Base-by-base conservation (phyloP, 768 basidiomycete species). In the Coprinopsis cinerea region DNA sequence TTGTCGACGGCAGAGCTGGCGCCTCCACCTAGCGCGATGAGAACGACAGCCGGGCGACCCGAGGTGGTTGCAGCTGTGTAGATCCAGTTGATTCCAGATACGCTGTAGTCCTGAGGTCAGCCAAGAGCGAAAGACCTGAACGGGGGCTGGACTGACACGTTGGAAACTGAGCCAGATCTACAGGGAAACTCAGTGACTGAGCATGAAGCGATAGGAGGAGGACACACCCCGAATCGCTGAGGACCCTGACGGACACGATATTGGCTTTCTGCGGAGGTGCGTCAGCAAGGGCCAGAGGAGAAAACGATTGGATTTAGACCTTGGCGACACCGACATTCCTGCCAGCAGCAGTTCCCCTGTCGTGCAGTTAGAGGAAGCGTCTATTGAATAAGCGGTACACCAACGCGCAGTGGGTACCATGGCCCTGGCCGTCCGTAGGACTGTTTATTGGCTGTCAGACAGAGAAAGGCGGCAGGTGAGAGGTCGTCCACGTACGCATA, bases 201-300 rank as follows among this genome's bases (percentile, higher is more conserved):
- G 24, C 9, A 13, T 5, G 18, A 6, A 4, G 10, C 20, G 4
- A 26, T 23, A 23, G 5, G 17, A 43, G 10, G 5, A 43, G 28
- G 6, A 4, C 59, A 23, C 34, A 66, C 60, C 67, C 68, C 3
- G 34, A 43, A 46, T 69, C 67, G 41, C 58, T 59, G 37, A 72
- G 66, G 9, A 73, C 72, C 49, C 72, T 74, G 28, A 72, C 72
- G 2, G 71, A 65, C 49, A 73, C 59, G 53, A 72, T 53, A 46
- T 57, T 62, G 1, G 66, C 68, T 47, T 41, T 32, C 49, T 62
- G 27, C 32, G 11, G 42, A 28, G 44, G 28, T 4, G n/a, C 11
- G 15, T 45, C 17, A 20, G 25, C 25, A 20, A 4, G 7, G 27
- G 32, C 32, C 7, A 4, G 6, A 5, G 13, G 7, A 9, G 18